These are phyloP conservation scores for Chaetomium fimeti DNA, from an alignment of 495 filamentous ascomycete genomes.

Conservation along the genomic window DNA sequence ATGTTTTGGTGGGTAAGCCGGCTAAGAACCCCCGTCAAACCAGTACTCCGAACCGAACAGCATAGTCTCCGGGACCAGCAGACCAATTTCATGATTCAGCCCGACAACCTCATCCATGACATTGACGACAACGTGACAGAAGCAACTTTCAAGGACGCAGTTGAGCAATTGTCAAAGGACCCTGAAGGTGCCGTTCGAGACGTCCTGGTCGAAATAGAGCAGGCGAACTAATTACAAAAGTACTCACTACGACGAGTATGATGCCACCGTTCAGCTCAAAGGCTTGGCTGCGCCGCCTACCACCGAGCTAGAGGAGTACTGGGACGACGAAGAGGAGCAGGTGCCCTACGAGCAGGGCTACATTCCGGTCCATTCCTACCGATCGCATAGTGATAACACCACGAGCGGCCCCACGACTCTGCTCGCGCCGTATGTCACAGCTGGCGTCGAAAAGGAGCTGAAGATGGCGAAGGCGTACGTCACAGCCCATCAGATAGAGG, in stretches of 20 bases:
- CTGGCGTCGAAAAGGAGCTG: slow-evolving; percentile 63
- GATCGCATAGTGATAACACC: slow-evolving; percentile 75
- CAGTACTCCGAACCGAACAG: slow-evolving; percentile 34
- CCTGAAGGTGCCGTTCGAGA: slow-evolving; percentile 13
- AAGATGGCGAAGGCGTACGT: slow-evolving; percentile 67
- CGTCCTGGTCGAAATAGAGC: slow-evolving; percentile 8
- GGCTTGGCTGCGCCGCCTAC: slow-evolving; percentile 20
- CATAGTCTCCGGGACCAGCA: slow-evolving; percentile 36
- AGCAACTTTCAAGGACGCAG: slow-evolving; percentile 44
- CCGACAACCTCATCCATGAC: slow-evolving; percentile 29
- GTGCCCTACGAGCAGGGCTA: slow-evolving; percentile 79
- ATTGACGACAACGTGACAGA: slow-evolving; percentile 39
- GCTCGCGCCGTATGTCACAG: slow-evolving; percentile 66
- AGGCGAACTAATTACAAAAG: slow-evolving; percentile 6
- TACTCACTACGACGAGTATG: slow-evolving; percentile 7
- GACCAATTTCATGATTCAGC: slow-evolving; percentile 31
- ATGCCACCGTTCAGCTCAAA: slow-evolving; percentile 21
- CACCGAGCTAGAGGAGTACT: slow-evolving; percentile 67
- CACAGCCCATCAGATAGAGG: slow-evolving; percentile 49
- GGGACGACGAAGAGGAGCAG: slow-evolving; percentile 65
- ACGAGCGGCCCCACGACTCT: slow-evolving; percentile 66
- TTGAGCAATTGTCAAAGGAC: slow-evolving; percentile 38
- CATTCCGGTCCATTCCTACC: slow-evolving; percentile 69
- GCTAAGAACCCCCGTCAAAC: slow-evolving; percentile 44
- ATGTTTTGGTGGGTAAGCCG: slow-evolving; percentile 32